Conservation (phyloP, 768 basidiomycete species). For the Jaapia argillacea region DNA sequence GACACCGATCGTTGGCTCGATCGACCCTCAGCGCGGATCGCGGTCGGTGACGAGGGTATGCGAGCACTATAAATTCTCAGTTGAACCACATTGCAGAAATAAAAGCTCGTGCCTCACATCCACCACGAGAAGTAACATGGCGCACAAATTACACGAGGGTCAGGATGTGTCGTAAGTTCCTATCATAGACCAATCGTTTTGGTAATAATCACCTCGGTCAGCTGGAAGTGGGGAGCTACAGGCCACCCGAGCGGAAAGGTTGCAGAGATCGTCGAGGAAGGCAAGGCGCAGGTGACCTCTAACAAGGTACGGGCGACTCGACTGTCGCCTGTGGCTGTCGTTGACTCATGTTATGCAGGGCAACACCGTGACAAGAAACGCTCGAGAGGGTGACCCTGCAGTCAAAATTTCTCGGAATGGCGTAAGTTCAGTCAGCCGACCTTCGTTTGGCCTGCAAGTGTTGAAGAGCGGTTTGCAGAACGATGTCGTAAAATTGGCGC, state of each 20-base stretch:
- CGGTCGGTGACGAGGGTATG: too few species aligned
- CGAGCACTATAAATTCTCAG: too few species aligned
- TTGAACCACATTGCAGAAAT: too few species aligned
- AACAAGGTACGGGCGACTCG: constrained; percentile 25
- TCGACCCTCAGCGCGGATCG: too few species aligned
- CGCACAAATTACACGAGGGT: neutral
- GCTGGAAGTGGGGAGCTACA: constrained; percentile 26
- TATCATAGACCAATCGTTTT: neutral
- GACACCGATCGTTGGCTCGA: too few species aligned
- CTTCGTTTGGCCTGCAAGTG: neutral
- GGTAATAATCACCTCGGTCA: constrained; percentile 4
- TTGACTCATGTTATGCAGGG: constrained; percentile 14
- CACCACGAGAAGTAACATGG: too few species aligned
- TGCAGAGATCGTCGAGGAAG: constrained; percentile 30
- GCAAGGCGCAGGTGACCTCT: constrained; percentile 32
- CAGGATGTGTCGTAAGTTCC: neutral
- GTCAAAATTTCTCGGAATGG: constrained; percentile 35
- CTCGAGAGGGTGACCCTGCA: constrained; percentile 36
- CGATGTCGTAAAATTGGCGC: constrained; percentile 40
- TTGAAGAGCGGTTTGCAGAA: constrained; percentile 21
- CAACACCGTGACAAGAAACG: constrained; percentile 33
- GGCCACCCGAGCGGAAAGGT: constrained; percentile 24
- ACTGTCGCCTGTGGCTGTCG: neutral
- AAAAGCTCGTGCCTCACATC: too few species aligned
- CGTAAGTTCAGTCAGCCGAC: constrained; percentile 18